Evolutionary conservation across 73 alveolate species (phyloP).

Genomic region (Symbiodinium pilosum): DNA sequence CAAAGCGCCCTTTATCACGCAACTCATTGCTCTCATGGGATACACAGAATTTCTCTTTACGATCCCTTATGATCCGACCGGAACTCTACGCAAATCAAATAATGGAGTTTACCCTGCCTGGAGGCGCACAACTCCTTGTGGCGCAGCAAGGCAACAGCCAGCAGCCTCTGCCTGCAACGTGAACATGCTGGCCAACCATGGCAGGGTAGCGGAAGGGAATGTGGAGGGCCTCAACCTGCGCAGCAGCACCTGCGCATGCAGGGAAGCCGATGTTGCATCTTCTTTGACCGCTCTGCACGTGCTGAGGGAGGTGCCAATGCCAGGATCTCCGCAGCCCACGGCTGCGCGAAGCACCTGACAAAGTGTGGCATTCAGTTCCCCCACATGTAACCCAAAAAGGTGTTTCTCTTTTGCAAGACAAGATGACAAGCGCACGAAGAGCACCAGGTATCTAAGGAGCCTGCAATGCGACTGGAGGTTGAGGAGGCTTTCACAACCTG

Average conservation of each 20-base stretch:
- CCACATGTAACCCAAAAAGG: no score
- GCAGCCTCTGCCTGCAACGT: background rate
- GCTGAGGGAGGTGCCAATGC: constrained; percentile 19
- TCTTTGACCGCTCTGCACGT: background rate
- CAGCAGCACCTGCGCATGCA: background rate
- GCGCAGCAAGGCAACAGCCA: background rate
- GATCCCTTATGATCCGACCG: no score
- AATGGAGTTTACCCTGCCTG: background rate
- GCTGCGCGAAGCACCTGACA: constrained; percentile 17
- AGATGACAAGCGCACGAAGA: no score
- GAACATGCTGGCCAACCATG: no score
- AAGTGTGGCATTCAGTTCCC: no score
- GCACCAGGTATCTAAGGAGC: no score
- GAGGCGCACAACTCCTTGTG: background rate
- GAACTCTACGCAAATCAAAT: background rate
- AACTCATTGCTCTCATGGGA: no score
- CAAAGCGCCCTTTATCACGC: background rate
- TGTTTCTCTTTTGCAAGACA: no score
- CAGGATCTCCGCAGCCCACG: constrained; percentile 50
- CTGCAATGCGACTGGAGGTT: no score
- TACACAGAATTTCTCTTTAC: no score
- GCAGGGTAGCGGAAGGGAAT: no score
- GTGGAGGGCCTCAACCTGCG: background rate
- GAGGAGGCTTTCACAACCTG: no score
- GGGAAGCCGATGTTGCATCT: background rate